Conservation (phyloP, 225 moss, liverwort and hornwort genomes). For the Marchantia polymorpha region DNA sequence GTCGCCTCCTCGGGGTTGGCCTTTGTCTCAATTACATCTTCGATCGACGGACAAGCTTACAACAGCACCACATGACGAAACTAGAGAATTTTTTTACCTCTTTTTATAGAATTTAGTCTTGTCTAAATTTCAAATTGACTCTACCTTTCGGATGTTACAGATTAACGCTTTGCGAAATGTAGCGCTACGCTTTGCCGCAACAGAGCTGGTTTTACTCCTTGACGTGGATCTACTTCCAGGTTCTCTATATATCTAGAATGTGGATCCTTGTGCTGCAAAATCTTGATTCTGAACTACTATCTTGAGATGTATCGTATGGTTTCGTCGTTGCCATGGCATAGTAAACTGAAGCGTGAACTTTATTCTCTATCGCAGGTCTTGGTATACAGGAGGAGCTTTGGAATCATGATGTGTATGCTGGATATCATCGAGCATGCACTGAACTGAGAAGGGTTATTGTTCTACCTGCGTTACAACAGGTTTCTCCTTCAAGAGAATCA, state of each 20-base stretch:
- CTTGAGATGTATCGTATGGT: not conserved
- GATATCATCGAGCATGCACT: constrained; percentile 41
- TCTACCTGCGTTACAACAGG: constrained; percentile 35
- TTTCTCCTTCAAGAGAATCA: constrained; percentile 16
- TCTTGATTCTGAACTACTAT: no score
- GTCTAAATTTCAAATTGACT: no score
- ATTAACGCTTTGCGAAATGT: constrained; percentile 40
- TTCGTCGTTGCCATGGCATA: not conserved
- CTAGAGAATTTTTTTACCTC: no score
- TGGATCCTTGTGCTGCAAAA: no score
- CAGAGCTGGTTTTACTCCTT: constrained; percentile 38
- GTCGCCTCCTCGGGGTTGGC: no score
- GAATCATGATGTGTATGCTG: constrained; percentile 35
- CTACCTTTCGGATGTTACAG: constrained; percentile 12
- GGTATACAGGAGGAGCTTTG: constrained; percentile 46
- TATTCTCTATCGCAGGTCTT: constrained; percentile 7
- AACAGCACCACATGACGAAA: no score
- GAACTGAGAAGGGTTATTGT: constrained; percentile 32
- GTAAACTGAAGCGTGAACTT: not conserved
- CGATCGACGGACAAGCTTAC: no score
- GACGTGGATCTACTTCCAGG: constrained; percentile 46
- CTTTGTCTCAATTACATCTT: no score
- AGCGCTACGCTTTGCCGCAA: constrained; percentile 34
- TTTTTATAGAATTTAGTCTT: no score
- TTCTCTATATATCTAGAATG: not conserved